Percentiles rank a stretch among this genome's conserved stretches.
Conservation (phyloP, 2,329 filamentous ascomycete genomes). For the Falciphora oryzae region DNA sequence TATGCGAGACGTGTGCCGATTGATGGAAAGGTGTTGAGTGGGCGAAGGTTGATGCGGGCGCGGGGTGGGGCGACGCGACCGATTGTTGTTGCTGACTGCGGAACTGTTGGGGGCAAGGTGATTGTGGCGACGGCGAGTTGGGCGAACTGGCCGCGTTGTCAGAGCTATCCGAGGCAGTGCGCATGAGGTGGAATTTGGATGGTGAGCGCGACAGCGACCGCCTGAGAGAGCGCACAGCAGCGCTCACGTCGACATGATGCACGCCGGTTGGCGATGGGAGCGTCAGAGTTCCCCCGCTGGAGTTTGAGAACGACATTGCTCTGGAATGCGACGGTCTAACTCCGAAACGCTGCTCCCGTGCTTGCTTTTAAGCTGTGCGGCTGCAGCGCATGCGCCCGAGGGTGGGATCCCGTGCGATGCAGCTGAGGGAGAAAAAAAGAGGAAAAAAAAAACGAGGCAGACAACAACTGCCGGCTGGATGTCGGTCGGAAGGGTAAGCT, state of each 20-base stretch:
- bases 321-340: conserved; percentile 18
- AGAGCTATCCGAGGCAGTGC: conserved; percentile 41
- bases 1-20: conserved; percentile 15
- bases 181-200: conserved; percentile 70
- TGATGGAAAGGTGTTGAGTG: conserved; percentile 9
- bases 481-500: not conserved
- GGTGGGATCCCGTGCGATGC: not conserved
- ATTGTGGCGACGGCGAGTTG: conserved; percentile 46
- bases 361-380: not conserved
- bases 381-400: not conserved
- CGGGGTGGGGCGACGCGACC: conserved; percentile 3
- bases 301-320: conserved; percentile 53
- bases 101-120: conserved; percentile 37
- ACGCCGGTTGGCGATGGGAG: conserved; percentile 80
- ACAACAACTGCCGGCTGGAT: not conserved
- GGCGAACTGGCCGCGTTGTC: conserved; percentile 51
- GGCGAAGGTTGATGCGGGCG: conserved; percentile 10
- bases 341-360: not conserved
- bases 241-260: conserved; percentile 75
- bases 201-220: conserved; percentile 91
- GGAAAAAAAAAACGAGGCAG: not conserved
- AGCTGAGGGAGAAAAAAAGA: not conserved
- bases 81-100: conserved; percentile 14
- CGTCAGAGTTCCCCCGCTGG: conserved; percentile 71
- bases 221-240: conserved; percentile 74